Evolutionary conservation across 768 basidiomycete species (phyloP).

Genomic region (Termitomyces sp.): DNA sequence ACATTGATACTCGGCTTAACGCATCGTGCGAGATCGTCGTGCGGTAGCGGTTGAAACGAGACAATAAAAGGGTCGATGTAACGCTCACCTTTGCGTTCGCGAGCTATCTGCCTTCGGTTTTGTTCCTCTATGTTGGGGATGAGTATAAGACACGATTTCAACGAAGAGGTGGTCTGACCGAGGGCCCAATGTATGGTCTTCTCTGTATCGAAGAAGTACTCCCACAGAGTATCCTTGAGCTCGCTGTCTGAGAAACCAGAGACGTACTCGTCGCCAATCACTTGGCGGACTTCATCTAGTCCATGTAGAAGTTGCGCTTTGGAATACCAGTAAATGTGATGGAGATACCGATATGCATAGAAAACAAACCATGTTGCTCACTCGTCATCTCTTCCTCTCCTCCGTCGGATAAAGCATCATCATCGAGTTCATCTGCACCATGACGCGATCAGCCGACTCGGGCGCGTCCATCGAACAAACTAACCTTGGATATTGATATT

Average conservation of each 20-base stretch:
- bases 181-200: slow-evolving; percentile 69
- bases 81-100: slow-evolving; percentile 83
- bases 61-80: slow-evolving; percentile 18
- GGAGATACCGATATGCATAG: background rate
- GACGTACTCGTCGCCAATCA: slow-evolving; percentile 61
- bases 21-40: slow-evolving; percentile 11
- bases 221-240: slow-evolving; percentile 81
- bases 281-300: slow-evolving; percentile 58
- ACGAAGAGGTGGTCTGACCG: slow-evolving; percentile 42
- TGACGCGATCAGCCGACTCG: slow-evolving; percentile 2
- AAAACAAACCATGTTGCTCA: slow-evolving; percentile 66
- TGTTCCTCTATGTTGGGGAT: slow-evolving; percentile 55
- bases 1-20: slow-evolving; percentile 27
- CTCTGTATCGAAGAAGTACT: slow-evolving; percentile 82
- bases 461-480: background rate
- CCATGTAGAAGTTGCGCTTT: slow-evolving; percentile 66
- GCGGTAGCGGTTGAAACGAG: slow-evolving; percentile 18
- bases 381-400: slow-evolving; percentile 78
- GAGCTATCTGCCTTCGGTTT: slow-evolving; percentile 53
- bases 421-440: slow-evolving; percentile 77
- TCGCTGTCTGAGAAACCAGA: slow-evolving; percentile 69
- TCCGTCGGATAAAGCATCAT: slow-evolving; percentile 72
- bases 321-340: slow-evolving; percentile 5
- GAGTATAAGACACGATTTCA: slow-evolving; percentile 7
- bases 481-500: slow-evolving; percentile 79